Percentiles rank a stretch among this genome's conserved stretches.
phyloP scores from a whole-genome alignment of 2,329 filamentous ascomycete genomes.

The Cercospora janseana region DNA sequence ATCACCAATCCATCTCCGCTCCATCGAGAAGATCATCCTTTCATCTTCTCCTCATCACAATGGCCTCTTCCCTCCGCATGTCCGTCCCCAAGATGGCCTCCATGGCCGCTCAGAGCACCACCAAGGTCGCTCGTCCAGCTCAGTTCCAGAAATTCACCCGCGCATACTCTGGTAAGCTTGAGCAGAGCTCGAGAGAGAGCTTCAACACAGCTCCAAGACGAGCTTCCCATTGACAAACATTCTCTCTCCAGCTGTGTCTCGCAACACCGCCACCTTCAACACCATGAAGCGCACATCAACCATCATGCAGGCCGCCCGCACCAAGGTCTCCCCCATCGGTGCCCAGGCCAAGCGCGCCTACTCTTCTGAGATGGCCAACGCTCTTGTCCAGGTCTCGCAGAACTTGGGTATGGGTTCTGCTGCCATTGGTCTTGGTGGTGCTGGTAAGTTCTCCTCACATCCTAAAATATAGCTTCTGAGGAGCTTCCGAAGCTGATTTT shows the following conservation, averaged over 20 bases:
- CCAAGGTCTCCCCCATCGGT: slow-evolving; percentile 49
- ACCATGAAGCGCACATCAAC: slow-evolving; percentile 69
- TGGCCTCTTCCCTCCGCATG: slow-evolving; percentile 70
- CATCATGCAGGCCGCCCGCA: slow-evolving; percentile 40
- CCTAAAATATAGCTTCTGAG: too few species aligned
- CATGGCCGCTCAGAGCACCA: slow-evolving; percentile 63
- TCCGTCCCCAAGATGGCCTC: slow-evolving; percentile 74
- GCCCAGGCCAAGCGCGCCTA: slow-evolving; percentile 60
- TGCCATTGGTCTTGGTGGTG: slow-evolving; percentile 72
- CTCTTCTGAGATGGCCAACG: slow-evolving; percentile 84
- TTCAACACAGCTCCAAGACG: slow-evolving; percentile 15
- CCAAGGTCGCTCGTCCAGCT: slow-evolving; percentile 71
- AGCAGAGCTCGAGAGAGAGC: slow-evolving; percentile 21
- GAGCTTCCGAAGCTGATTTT: background rate
- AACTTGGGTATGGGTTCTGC: slow-evolving; percentile 72
- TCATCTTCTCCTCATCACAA: slow-evolving; percentile 58
- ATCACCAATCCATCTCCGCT: slow-evolving; percentile 30
- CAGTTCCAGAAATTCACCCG: slow-evolving; percentile 62
- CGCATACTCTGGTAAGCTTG: slow-evolving; percentile 63
- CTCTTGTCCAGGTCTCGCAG: slow-evolving; percentile 87
- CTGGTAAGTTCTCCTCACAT: slow-evolving; percentile 21
- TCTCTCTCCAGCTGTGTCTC: slow-evolving; percentile 33
- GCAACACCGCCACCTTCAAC: slow-evolving; percentile 61
- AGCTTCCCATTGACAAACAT: slow-evolving; percentile 19
- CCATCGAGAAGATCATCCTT: slow-evolving; percentile 25